These are phyloP conservation scores for Botryotinia globosa DNA, from an alignment of 2,329 filamentous ascomycete species.

Conservation along the genomic window DNA sequence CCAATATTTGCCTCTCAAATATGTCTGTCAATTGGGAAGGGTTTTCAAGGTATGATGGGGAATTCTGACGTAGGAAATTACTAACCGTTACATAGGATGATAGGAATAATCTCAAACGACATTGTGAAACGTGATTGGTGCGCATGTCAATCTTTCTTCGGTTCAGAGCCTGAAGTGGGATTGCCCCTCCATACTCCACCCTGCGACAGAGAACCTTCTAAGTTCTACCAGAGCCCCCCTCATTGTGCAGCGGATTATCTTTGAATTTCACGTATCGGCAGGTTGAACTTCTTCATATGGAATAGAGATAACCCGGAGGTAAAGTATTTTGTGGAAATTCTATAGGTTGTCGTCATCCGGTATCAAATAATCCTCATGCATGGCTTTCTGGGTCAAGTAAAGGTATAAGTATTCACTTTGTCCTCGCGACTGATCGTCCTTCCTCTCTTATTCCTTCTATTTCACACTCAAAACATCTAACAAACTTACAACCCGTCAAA, in stretches of 20 bases:
- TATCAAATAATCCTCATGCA: conserved; percentile 7
- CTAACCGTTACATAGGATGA: no score
- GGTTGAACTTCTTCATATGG: conserved; percentile 8
- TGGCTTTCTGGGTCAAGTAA: neutral
- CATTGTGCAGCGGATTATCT: conserved; percentile 12
- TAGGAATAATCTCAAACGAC: neutral
- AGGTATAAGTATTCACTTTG: conserved; percentile 13
- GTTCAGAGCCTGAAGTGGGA: conserved; percentile 24
- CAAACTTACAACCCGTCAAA: conserved; percentile 3
- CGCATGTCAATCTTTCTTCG: conserved; percentile 23
- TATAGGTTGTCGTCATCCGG: conserved; percentile 13
- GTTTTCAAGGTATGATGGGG: neutral
- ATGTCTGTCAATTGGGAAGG: neutral
- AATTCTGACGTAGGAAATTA: neutral
- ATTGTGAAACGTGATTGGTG: conserved; percentile 24
- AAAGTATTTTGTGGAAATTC: neutral
- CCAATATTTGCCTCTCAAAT: neutral
- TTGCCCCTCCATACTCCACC: conserved; percentile 19
- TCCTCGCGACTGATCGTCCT: neutral
- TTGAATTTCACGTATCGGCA: neutral
- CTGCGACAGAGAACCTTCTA: conserved; percentile 4
- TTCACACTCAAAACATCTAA: neutral
- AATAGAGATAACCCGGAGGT: conserved; percentile 7
- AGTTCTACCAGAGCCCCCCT: conserved; percentile 19
- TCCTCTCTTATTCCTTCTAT: neutral